Evolutionary conservation across 768 basidiomycete genomes (phyloP).

Genomic region (Pleurotus salmoneostramineus): DNA sequence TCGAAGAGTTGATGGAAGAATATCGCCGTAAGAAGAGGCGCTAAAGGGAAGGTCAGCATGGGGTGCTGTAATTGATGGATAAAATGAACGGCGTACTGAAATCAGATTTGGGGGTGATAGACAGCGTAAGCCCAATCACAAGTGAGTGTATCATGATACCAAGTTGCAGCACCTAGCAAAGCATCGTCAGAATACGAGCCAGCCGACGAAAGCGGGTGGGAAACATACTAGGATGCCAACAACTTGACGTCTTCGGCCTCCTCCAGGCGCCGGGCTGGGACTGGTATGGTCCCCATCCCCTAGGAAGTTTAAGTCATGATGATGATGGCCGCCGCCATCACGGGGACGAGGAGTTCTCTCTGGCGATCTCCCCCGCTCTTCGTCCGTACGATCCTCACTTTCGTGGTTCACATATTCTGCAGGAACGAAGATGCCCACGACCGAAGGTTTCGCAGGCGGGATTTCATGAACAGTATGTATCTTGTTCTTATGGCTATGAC

Average conservation of each 20-base stretch:
- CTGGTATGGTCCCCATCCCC: slow-evolving; percentile 11
- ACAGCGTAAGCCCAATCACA: slow-evolving; percentile 75
- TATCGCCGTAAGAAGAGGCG: slow-evolving; percentile 70
- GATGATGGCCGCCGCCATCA: background rate
- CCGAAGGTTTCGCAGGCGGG: background rate
- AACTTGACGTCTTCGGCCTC: slow-evolving; percentile 61
- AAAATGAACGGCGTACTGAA: slow-evolving; percentile 50
- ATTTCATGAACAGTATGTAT: background rate
- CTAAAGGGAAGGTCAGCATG: slow-evolving; percentile 26
- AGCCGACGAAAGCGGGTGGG: background rate
- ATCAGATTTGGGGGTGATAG: slow-evolving; percentile 61
- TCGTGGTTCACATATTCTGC: background rate
- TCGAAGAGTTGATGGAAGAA: slow-evolving; percentile 85
- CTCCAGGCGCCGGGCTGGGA: slow-evolving; percentile 20
- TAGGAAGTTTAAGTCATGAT: background rate
- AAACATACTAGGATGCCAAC: slow-evolving; percentile 67
- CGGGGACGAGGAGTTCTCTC: background rate
- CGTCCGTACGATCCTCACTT: background rate
- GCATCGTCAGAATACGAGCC: background rate
- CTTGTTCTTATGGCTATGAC: too few species aligned
- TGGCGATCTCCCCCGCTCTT: background rate
- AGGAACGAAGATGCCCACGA: slow-evolving; percentile 1
- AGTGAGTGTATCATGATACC: slow-evolving; percentile 86
- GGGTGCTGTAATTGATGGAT: background rate
- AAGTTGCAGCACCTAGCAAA: slow-evolving; percentile 65